Evolutionary conservation across 1,284 basidiomycete genomes (phyloP).

Genomic region (Cryptococcus wingfieldii): DNA sequence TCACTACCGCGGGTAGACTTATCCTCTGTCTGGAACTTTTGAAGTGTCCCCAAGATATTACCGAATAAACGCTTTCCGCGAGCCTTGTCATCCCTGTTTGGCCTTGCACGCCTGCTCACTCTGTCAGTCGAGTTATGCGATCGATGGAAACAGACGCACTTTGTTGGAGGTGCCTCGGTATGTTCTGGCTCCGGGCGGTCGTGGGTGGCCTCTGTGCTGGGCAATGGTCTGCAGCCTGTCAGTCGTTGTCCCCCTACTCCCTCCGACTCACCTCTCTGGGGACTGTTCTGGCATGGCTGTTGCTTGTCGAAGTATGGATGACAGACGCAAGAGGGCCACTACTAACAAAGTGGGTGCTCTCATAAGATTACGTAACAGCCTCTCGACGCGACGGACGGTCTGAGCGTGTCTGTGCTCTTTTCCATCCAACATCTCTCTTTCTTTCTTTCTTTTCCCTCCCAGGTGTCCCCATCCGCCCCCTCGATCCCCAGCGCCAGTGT

Average conservation of each 20-base stretch:
- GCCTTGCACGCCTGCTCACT: constrained; percentile 32
- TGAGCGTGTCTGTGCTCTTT: neutral
- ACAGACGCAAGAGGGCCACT: neutral
- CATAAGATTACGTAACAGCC: neutral
- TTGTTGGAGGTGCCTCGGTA: neutral
- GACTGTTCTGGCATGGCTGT: neutral
- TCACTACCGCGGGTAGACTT: constrained; percentile 36
- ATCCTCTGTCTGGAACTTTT: constrained; percentile 48
- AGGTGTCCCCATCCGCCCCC: neutral
- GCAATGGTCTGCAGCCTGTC: neutral
- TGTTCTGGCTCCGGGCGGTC: neutral
- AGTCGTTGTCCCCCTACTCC: neutral
- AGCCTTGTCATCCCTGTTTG: constrained; percentile 41
- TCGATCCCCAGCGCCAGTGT: neutral
- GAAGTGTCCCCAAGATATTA: constrained; percentile 46
- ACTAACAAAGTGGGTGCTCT: neutral
- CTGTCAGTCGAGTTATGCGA: neutral
- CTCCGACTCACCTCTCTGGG: neutral
- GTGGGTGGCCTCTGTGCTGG: neutral
- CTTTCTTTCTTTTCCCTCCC: neutral
- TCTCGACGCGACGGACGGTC: neutral
- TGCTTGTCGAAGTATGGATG: neutral
- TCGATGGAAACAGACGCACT: neutral
- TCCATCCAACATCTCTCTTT: neutral
- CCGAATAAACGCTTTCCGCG: constrained; percentile 45